Percentiles rank a stretch among this genome's conserved stretches.
These are phyloP conservation scores for Syzygium syzygioides DNA, from an alignment of 441 rosid genomes.

Conservation along the genomic window DNA sequence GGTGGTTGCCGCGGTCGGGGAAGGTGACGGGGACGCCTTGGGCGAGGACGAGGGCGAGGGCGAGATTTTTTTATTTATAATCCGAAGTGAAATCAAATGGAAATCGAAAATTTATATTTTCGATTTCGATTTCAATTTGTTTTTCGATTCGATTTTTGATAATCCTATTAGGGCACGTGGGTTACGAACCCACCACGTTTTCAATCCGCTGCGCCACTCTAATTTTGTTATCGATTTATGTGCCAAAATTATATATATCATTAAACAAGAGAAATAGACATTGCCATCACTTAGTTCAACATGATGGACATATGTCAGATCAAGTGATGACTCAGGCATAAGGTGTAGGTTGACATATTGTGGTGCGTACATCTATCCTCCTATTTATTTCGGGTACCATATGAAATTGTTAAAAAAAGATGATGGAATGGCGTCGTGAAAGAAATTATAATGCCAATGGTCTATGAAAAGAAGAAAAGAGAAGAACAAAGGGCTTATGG, in stretches of 20 bases:
- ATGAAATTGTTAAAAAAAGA: neutral
- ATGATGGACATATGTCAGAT: too few relatives aligned
- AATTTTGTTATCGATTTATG: rapidly evolving
- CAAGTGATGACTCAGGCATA: neutral
- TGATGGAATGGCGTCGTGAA: neutral
- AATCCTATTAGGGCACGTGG: neutral
- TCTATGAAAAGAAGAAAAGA: neutral
- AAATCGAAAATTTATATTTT: too few relatives aligned
- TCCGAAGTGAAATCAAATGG: too few relatives aligned
- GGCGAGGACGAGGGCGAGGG: too few relatives aligned
- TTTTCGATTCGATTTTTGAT: too few relatives aligned
- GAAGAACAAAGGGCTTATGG: neutral
- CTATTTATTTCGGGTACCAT: neutral
- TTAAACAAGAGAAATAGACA: rapidly evolving
- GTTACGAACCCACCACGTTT: constrained; percentile 10
- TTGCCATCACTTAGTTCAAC: neutral
- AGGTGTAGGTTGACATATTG: neutral
- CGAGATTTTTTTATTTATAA: too few relatives aligned
- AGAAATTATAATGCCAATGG: neutral
- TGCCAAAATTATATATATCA: neutral
- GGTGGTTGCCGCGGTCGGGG: too few relatives aligned
- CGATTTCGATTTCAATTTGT: too few relatives aligned
- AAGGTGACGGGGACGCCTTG: too few relatives aligned
- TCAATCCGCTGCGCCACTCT: constrained; percentile 1
- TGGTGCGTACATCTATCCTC: too few relatives aligned